Evolutionary conservation across 1,284 basidiomycete genomes (phyloP), one percentile per base, ranked within the genome.

Genomic region (Amylostereum chailletii): DNA sequence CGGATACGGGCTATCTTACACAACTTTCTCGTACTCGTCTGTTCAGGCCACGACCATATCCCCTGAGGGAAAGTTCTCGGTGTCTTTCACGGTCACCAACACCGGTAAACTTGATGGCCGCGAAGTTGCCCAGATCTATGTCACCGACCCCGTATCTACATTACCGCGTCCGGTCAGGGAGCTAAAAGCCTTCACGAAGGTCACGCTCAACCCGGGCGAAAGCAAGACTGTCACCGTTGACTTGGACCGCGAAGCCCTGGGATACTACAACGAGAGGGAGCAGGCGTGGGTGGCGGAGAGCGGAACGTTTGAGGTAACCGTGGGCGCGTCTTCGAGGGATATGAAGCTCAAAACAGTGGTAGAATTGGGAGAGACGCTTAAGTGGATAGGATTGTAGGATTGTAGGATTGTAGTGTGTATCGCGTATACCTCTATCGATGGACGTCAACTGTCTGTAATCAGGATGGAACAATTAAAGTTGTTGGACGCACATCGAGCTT

Each of bases 1-100:
- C 59, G 86, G 86, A 72, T 83, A n/a, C 62, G 88, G 88, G 3
- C 66, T 90, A 34, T 86, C 82, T 2, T 90, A 89, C 66, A 84
- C 86, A 2, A 74, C 70, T 0, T 90, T 90, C 64, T 65, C 66
- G 2, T 70, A 83, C 46, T 71, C 72, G 0, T 63, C 73, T 47
- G 62, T 85, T 11, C 36, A 55, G n/a, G 55, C 65, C 41, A 67
- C 69, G 19, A 59, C 55, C 7, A 57, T 61, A 9, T 52, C 62
- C 7, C 47, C 65, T 9, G 55, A 62, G 9, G 65, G 63, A 11
- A 58, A 63, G 27, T 57, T 65, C 40, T 52, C 58, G 4, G 64
- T 80, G 10, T 62, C 69, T 10, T 67, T 81, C 47, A 69, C 61
- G 0, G 67, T 86, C 46, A 72, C 61, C 49, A 90, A 89, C 65